Base-by-base conservation (phyloP, 257 asterid genomes). In the Penstemon newberryi region DNA sequence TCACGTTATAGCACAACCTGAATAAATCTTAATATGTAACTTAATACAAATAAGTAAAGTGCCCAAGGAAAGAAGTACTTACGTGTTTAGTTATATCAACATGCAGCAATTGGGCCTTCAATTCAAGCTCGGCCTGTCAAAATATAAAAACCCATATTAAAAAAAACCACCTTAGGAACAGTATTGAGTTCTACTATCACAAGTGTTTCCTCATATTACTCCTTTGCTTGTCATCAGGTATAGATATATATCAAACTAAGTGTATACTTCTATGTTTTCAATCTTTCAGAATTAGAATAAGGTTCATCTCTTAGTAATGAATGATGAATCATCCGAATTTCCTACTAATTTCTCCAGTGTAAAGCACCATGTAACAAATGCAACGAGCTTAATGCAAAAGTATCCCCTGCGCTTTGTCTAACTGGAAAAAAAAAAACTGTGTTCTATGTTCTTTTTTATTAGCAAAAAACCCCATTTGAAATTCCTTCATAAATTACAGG, bases 61-160 rank as follows among this genome's bases (percentile, higher is more conserved):
- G 15, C 2, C 60, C 58, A 38, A 18, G 42, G 39, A 41, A 70
- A 15, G 10, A 60, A 44, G 46, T 50, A 62, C 97, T 71, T 80
- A 90, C 98, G 78, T 86, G 89, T 39, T 82, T 81, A 7, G 81
- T 88, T 79, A 88, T 88, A 75, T 90, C 98, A 77, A 49, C 76
- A 67, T 86, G 98, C 82, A 92, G 73, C 69, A 82, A 75, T 68
- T 76, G 80, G 55, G 96, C 91, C 89, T 88, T 90, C 65, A 60
- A 56, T 77, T 85, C 89, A 68, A 92, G 79, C 82, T 86, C 98
- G 49, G 78, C 82, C 98, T 92, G 81, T 60, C 80, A 78, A 56
- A 7, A 40, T 39, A 45, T 44, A 8, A 40, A 66, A 66, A 60
- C 49, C 70, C 63, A 43, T 44, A n/a, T 25, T 4, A 7, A 46